Base-by-base conservation (phyloP, 2,329 filamentous ascomycete species). In the Orbilia brochopaga region DNA sequence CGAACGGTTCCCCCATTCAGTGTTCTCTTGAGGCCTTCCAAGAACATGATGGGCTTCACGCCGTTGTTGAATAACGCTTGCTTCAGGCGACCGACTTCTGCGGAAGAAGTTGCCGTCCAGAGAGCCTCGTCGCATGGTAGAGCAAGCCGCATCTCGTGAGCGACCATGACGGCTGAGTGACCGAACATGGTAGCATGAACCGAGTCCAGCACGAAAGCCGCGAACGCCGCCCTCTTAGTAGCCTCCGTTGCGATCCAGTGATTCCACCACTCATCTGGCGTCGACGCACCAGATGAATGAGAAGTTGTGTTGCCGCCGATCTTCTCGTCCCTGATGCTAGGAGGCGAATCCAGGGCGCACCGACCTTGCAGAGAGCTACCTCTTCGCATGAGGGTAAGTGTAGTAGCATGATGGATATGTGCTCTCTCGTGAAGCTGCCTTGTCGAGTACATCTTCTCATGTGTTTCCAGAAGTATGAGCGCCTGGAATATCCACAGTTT, bases 101-200 rank as follows among this genome's bases (percentile, higher is more conserved):
- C 86, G 59, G 91, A 90, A 78, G 88, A 96, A 2, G 89, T 90
- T 2, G 94, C 94, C 63, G 89, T 90, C 94, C 94, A 99, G 10
- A 97, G 81, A 2, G 89, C 87, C 78, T 97, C 94, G 75, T 97
- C 92, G 78, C 93, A 97, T 0, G 94, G 94, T 48, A 99, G 81
- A 0, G 92, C 91, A 7, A 97, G 83, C 55, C 91, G 87, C 86
- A 99, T 91, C 79, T 97, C 94, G 77, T 97, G 92, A 1, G 92
- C 92, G 6, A 96, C 92, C 93, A 97, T 97, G 48, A 95, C 92
- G 0, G 91, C 93, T 1, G 92, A 94, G 79, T 97, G 94, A 0
- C 93, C 94, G 79, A 97, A 97, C 90, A 99, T 97, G 27, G 92
- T 96, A 0, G 92, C 92, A 79, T 99, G 94, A 1, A 92, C 95